A percentile compares a stretch with the other conserved stretches of the same genome.
phyloP scores from a whole-genome alignment of 352 stramenopile species.

The Phytophthora litchii region DNA sequence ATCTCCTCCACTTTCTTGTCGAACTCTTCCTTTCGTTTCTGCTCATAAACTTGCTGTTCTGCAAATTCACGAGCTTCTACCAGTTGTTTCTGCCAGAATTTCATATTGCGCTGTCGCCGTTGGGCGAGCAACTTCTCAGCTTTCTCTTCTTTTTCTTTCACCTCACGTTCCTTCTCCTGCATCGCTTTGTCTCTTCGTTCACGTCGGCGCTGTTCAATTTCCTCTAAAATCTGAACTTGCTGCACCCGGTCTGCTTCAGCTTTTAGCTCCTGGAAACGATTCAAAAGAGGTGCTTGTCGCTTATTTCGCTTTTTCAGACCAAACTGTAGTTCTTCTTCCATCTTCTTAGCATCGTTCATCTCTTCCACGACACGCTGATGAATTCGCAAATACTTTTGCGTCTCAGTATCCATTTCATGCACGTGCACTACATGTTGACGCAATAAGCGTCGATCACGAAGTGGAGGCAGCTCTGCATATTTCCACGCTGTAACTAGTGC shows the following conservation, averaged over 20 bases:
- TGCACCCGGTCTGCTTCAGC: slow-evolving; percentile 49
- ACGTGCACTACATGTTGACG: slow-evolving; percentile 67
- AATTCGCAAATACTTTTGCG: slow-evolving; percentile 57
- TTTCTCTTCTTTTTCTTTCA: slow-evolving; percentile 28
- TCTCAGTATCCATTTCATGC: slow-evolving; percentile 64
- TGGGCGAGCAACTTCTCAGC: slow-evolving; percentile 21
- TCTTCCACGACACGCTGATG: slow-evolving; percentile 47
- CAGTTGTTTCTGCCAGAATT: slow-evolving; percentile 78
- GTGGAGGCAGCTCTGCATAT: slow-evolving; percentile 62
- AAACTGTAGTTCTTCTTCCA: slow-evolving; percentile 51
- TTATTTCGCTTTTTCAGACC: slow-evolving; percentile 67
- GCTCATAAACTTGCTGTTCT: slow-evolving; percentile 44
- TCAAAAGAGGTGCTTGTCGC: slow-evolving; percentile 54
- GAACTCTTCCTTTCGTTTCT: slow-evolving; percentile 32
- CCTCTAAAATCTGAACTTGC: slow-evolving; percentile 29
- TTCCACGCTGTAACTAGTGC: slow-evolving; percentile 49
- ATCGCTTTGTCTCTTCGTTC: slow-evolving; percentile 43
- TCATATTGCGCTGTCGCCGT: slow-evolving; percentile 59
- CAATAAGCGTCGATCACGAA: slow-evolving; percentile 58
- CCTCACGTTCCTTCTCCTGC: slow-evolving; percentile 40
- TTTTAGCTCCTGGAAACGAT: slow-evolving; percentile 50
- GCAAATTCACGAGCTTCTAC: slow-evolving; percentile 52
- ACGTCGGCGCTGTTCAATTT: slow-evolving; percentile 56
- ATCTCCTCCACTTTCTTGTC: slow-evolving; percentile 34
- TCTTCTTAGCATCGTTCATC: slow-evolving; percentile 42